Evolutionary conservation across 495 filamentous ascomycete species (phyloP), one percentile per base, ranked within the genome.

Genomic region (Xylaria castorea): DNA sequence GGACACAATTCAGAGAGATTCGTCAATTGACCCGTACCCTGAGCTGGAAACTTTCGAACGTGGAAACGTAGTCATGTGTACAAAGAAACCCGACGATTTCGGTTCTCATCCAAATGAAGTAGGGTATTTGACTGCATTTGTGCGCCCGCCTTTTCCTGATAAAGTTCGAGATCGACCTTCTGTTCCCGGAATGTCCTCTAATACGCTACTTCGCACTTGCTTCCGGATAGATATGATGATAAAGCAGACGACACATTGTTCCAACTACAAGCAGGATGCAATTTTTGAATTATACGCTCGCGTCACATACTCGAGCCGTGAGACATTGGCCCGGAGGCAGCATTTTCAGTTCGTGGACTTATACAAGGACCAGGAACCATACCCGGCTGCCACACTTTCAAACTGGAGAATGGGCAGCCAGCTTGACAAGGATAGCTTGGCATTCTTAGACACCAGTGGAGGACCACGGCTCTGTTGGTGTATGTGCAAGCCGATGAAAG

Each of bases 191-290:
- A 73, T 89, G 25, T 85, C 87, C 1, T 75, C 84, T 46, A 70
- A 79, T 18, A 81, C 74, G 2, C 55, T 86, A 16, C 79, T 91
- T 5, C 85, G 88, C 46, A 88, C 86, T 3, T 91, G 89, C 72
- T 92, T 92, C 75, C 86, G 88, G 9, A 83, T 89, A 58, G 89
- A 87, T 22, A 86, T 89, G 68, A 84, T 90, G 55, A 69, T 91
- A 75, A 75, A 85, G 46, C 80, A 84, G 53, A 85, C 83, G 58
- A 78, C 76, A 7, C 78, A 80, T 40, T 78, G 80, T 55, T 72
- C 81, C 30, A 60, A 65, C 16, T 48, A 70, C 27, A 70, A 78
- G 3, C 84, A 85, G 57, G 81, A 85, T 60, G 82, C 84, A 18
- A 72, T 89, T 0, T 82, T 91, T 53, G 90, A 91, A 76, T 74